Evolutionary conservation across 257 asterid genomes (phyloP).

Genomic region (Solanum infundibuliforme): DNA sequence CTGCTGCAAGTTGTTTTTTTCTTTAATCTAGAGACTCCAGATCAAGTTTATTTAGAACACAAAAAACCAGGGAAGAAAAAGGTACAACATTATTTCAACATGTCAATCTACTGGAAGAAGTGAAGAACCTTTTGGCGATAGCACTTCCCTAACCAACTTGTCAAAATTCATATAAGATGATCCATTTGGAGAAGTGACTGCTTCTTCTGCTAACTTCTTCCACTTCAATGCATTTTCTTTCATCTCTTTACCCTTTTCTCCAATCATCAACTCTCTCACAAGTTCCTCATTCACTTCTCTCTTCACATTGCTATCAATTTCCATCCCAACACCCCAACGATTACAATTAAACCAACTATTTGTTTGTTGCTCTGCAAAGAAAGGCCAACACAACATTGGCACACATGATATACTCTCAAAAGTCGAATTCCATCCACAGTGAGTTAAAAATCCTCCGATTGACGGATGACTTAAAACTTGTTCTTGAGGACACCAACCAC

Average conservation of each 20-base stretch:
- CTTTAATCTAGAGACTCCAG: background rate
- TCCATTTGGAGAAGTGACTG: background rate
- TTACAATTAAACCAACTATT: constrained; percentile 17
- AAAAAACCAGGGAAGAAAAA: background rate
- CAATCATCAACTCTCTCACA: constrained; percentile 15
- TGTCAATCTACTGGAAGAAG: background rate
- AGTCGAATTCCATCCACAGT: constrained; percentile 21
- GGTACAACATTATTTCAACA: background rate
- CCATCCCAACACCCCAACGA: constrained; percentile 11
- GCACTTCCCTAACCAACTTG: constrained; percentile 3
- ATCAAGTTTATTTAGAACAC: background rate
- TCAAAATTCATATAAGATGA: constrained; percentile 11
- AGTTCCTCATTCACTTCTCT: constrained; percentile 11
- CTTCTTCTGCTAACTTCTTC: constrained; percentile 10
- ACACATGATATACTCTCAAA: constrained; percentile 12
- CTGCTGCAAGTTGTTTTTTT: background rate
- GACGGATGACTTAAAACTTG: constrained; percentile 13
- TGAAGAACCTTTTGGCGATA: background rate
- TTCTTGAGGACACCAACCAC: constrained; percentile 22
- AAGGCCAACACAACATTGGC: constrained; percentile 20
- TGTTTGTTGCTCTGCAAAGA: constrained; percentile 11
- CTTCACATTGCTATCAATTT: constrained; percentile 8
- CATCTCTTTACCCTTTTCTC: constrained; percentile 8
- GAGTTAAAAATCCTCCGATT: constrained; percentile 14
- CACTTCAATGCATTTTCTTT: constrained; percentile 8